Conservation (phyloP, 176 grass and related monocot genomes). For the Carex cristatella region DNA sequence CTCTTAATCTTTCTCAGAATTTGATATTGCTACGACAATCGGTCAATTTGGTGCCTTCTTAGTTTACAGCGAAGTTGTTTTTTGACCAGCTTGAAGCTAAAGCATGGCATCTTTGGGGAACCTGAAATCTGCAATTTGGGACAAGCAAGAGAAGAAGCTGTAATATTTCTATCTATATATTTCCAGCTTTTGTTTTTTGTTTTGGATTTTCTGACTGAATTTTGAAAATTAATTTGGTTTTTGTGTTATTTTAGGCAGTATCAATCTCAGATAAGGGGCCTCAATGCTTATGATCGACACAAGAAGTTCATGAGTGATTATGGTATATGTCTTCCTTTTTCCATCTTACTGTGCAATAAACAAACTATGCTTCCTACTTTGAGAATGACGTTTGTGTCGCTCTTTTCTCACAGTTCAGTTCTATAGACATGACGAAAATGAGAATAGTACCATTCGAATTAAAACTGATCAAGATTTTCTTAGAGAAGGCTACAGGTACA, state of each 20-base stretch:
- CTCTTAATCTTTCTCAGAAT: neutral
- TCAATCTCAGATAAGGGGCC: conserved; percentile 72
- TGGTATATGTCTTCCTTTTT: conserved; percentile 21
- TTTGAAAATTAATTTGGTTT: neutral
- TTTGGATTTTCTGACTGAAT: neutral
- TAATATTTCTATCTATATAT: neutral
- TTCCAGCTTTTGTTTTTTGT: neutral
- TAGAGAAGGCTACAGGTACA: conserved; percentile 83
- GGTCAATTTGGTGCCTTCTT: neutral
- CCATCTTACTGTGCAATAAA: neutral
- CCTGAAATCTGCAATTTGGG: conserved; percentile 59
- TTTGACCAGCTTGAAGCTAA: neutral
- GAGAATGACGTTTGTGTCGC: neutral
- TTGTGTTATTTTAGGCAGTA: conserved; percentile 58
- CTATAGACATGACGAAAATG: conserved; percentile 51
- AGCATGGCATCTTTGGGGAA: conserved; percentile 63
- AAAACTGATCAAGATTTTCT: conserved; percentile 85
- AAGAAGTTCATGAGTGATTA: conserved; percentile 90
- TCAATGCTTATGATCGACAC: conserved; percentile 71
- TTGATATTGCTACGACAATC: neutral
- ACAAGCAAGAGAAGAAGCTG: conserved; percentile 66
- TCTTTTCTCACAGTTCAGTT: conserved; percentile 55
- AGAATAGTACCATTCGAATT: conserved; percentile 33
- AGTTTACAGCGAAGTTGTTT: neutral
- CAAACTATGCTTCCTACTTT: neutral